phyloP scores from a whole-genome alignment of 176 grass and related monocot species.

The Phoenix roebelenii region DNA sequence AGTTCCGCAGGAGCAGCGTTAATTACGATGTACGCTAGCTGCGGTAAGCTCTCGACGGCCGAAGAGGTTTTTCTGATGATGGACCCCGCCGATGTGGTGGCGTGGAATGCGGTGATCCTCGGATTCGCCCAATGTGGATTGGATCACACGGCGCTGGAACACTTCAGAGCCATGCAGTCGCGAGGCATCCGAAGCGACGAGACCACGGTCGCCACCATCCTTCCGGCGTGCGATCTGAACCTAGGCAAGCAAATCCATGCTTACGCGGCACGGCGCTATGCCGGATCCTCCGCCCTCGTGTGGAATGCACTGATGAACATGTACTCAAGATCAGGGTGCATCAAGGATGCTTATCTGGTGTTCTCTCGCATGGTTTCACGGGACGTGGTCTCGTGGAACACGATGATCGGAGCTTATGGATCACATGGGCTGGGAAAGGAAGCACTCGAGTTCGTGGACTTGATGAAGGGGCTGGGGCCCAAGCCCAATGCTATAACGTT shows the following conservation, averaged over 20 bases:
- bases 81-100: constrained; percentile 44
- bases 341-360: constrained; percentile 26
- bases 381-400: constrained; percentile 60
- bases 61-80: constrained; percentile 30
- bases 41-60: constrained; percentile 23
- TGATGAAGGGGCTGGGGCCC: constrained; percentile 20
- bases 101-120: constrained; percentile 60
- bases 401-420: constrained; percentile 46
- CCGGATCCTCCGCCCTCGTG: background rate
- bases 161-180: constrained; percentile 41
- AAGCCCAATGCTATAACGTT: constrained; percentile 48
- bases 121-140: constrained; percentile 22
- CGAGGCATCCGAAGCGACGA: constrained; percentile 38
- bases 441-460: constrained; percentile 37
- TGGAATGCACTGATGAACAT: constrained; percentile 51
- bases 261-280: constrained; percentile 15
- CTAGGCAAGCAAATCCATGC: constrained; percentile 56
- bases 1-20: constrained; percentile 59
- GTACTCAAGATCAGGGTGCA: constrained; percentile 47
- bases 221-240: constrained; percentile 34
- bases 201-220: constrained; percentile 31
- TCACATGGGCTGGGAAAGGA: constrained; percentile 37
- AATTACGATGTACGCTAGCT: constrained; percentile 35
- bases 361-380: constrained; percentile 38
- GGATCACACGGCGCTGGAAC: constrained; percentile 23